Evolutionary conservation across 1,139 yeast species (phyloP), one percentile per base, ranked within the genome.

Genomic region (Debaryomyces subglobosus): DNA sequence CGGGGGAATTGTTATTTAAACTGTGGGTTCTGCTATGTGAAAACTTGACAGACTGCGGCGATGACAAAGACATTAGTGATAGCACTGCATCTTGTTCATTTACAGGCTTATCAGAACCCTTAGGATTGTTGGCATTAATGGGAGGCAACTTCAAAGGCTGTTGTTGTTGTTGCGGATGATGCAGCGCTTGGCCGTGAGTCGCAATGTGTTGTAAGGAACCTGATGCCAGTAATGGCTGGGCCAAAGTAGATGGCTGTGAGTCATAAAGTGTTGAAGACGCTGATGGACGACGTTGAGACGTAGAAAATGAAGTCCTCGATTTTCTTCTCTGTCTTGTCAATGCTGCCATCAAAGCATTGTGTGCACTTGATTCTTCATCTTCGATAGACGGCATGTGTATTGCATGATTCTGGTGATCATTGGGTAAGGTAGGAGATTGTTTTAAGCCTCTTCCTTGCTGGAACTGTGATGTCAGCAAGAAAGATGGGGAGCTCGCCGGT

Each of bases 51-150:
- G 71, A 52, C 53, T 73, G 77, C 1, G 79, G 79, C 4, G 78
- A 71, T 30, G 78, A 67, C 43, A 75, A 61, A 34, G 78, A 72
- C 79, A 75, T 75, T 46, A 75, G 62, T 15, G 79, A 73, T 44
- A 67, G 60, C 10, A 74, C 77, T 1, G 80, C 80, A 44, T 74
- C 80, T 53, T 74, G 77, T 51, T 74, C 80, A 51, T 61, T 68
- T 6, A 34, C 47, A 25, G 46, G 49, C 20, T 44, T 45, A 29
- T 53, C 53, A 4, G 43, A 49, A 12, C 48, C 47, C 18, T 37
- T 39, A 16, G 44, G 16, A n/a, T 40, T 34, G n/a, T 71, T 68
- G 4, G 69, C 57, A 43, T 67, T 69, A 20, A 71, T 52, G 7
- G 76, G 72, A 1, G 77, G 76, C 29, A 71, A 58, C 45, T 63